A percentile compares a stretch with the other conserved stretches of the same genome.
phyloP scores from a whole-genome alignment of 192 early-diverging fungal species.

The Umbelopsis isabellina region DNA sequence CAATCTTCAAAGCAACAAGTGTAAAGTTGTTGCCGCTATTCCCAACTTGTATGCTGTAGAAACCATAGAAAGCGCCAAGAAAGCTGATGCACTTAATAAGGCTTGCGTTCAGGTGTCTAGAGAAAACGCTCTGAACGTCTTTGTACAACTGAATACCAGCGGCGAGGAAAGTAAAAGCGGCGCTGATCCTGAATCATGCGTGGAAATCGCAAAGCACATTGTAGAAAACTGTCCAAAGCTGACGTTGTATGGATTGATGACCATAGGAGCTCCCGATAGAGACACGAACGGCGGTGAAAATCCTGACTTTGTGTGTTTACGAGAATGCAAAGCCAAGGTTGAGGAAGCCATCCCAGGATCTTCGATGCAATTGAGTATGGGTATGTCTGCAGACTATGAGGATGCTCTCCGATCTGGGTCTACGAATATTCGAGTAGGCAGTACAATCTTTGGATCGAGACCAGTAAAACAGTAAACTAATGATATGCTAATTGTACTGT shows the following conservation, averaged over 20 bases:
- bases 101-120: slow-evolving; percentile 60
- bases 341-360: slow-evolving; percentile 37
- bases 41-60: slow-evolving; percentile 93
- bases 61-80: slow-evolving; percentile 85
- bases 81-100: slow-evolving; percentile 82
- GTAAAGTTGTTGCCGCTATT: slow-evolving; percentile 83
- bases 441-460: slow-evolving; percentile 86
- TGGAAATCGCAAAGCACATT: slow-evolving; percentile 67
- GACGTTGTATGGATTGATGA: slow-evolving; percentile 88
- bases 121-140: slow-evolving; percentile 69
- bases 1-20: slow-evolving; percentile 96
- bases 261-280: slow-evolving; percentile 82
- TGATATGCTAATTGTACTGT: not conserved
- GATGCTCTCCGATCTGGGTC: slow-evolving; percentile 83
- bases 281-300: slow-evolving; percentile 53
- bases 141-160: slow-evolving; percentile 96
- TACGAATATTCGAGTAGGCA: slow-evolving; percentile 94
- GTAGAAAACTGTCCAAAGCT: slow-evolving; percentile 67
- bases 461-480: slow-evolving; percentile 24
- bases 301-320: slow-evolving; percentile 71
- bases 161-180: slow-evolving; percentile 90
- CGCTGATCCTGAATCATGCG: slow-evolving; percentile 53
- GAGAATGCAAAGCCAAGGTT: slow-evolving; percentile 42
- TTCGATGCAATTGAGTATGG: slow-evolving; percentile 88
- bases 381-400: slow-evolving; percentile 96